These are phyloP conservation scores for Cyanidiococcus yangmingshanensis DNA, from an alignment of 23 red algal genomes.

Conservation along the genomic window DNA sequence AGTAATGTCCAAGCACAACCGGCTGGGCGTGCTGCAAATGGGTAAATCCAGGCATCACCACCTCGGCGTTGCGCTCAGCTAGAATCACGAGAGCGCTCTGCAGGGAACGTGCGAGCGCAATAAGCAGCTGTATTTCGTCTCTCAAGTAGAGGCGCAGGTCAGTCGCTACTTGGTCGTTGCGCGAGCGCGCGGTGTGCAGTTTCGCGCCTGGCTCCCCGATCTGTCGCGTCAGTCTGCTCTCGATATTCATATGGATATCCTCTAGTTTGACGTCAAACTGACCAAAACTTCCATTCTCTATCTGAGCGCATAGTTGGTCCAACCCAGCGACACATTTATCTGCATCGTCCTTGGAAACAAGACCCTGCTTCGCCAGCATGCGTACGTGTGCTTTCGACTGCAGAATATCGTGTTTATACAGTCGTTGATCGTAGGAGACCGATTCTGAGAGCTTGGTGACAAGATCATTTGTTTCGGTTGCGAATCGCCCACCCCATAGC, in stretches of 20 bases:
- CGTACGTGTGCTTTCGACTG: conserved; percentile 65
- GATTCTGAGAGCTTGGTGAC: conserved; percentile 84
- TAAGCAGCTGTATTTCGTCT: conserved; percentile 68
- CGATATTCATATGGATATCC: conserved; percentile 99
- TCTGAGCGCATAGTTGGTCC: conserved; percentile 39
- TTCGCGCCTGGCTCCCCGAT: conserved; percentile 62
- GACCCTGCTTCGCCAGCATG: conserved; percentile 81
- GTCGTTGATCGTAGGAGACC: conserved; percentile 78
- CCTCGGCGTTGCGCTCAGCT: conserved; percentile 47
- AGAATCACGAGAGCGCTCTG: conserved; percentile 60
- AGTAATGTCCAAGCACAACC: conserved; percentile 76
- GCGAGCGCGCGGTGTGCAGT: conserved; percentile 70
- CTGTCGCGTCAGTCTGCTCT: conserved; percentile 58
- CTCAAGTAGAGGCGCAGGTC: conserved; percentile 85
- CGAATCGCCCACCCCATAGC: conserved; percentile 95
- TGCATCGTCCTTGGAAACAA: conserved; percentile 66
- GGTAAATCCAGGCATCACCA: conserved; percentile 89
- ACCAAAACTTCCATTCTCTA: conserved; percentile 57
- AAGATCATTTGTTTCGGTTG: conserved; percentile 55
- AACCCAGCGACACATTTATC: conserved; percentile 43
- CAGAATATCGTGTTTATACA: conserved; percentile 79
- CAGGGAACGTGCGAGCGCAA: conserved; percentile 28
- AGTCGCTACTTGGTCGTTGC: conserved; percentile 96
- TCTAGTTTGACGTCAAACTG: conserved; percentile 46
- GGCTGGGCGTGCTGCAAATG: conserved; percentile 99